phyloP scores from a whole-genome alignment of 1,284 basidiomycete species.

The Nidula niveotomentosa region DNA sequence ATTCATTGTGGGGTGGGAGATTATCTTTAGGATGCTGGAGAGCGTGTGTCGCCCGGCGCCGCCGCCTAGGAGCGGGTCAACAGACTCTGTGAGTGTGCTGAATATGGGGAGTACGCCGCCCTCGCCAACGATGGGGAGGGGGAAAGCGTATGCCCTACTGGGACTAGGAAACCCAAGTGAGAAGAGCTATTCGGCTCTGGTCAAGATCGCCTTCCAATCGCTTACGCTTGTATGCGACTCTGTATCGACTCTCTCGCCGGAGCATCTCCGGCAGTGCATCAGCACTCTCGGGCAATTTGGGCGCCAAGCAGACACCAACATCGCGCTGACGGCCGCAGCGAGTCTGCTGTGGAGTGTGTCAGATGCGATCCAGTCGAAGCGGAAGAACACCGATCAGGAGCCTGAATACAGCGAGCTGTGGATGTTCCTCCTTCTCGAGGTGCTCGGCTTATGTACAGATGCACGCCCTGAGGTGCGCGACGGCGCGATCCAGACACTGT shows the following conservation, averaged over 20 bases:
- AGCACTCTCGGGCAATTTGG: constrained; percentile 89
- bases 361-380: constrained; percentile 83
- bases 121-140: constrained; percentile 31
- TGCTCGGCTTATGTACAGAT: constrained; percentile 84
- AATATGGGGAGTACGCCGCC: constrained; percentile 28
- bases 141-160: constrained; percentile 43
- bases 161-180: constrained; percentile 58
- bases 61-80: constrained; percentile 35
- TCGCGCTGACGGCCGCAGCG: constrained; percentile 90
- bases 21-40: constrained; percentile 87
- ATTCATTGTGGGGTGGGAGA: constrained; percentile 89
- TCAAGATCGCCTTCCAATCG: constrained; percentile 93
- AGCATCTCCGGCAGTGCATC: constrained; percentile 87
- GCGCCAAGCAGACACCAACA: constrained; percentile 91
- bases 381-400: constrained; percentile 65
- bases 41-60: constrained; percentile 69
- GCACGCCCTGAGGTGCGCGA: constrained; percentile 85
- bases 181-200: constrained; percentile 63
- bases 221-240: constrained; percentile 95
- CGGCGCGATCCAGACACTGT: constrained; percentile 94
- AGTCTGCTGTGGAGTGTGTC: constrained; percentile 92
- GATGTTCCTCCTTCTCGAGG: constrained; percentile 88
- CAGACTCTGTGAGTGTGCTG: constrained; percentile 38
- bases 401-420: constrained; percentile 81
- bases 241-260: constrained; percentile 76